Conservation (phyloP, 2,329 filamentous ascomycete genomes). For the Penicillium freii region DNA sequence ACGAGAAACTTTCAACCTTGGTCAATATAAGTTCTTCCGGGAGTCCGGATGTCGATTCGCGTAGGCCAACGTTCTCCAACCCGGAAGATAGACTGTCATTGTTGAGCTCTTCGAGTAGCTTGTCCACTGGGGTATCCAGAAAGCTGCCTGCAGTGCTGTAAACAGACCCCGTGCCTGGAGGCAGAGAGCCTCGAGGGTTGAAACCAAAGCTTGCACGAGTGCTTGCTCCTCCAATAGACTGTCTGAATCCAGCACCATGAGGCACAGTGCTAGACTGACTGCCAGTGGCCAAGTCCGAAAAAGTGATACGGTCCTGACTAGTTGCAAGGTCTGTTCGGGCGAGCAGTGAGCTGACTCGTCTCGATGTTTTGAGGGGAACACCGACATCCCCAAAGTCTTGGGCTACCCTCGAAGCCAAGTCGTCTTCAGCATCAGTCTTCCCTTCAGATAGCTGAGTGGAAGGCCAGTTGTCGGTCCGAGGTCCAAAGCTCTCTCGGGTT, state of each 20-base stretch:
- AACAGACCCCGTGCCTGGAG: conserved; percentile 48
- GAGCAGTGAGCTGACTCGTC: conserved; percentile 86
- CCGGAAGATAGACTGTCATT: conserved; percentile 63
- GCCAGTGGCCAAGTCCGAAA: conserved; percentile 65
- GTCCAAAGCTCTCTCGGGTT: conserved; percentile 74
- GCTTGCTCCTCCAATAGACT: conserved; percentile 70
- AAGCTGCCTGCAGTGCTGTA: conserved; percentile 58
- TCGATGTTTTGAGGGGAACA: conserved; percentile 59
- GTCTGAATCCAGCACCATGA: conserved; percentile 53
- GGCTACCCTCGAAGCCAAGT: conserved; percentile 68
- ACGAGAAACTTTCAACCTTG: conserved; percentile 68
- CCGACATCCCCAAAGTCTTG: conserved; percentile 60
- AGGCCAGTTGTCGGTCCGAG: conserved; percentile 39
- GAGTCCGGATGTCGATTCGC: conserved; percentile 70
- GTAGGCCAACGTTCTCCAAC: conserved; percentile 69
- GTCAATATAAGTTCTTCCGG: conserved; percentile 70
- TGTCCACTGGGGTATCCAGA: conserved; percentile 67
- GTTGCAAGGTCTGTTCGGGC: conserved; percentile 83
- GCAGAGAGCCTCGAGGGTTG: conserved; percentile 56
- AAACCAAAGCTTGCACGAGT: conserved; percentile 61
- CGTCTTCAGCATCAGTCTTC: conserved; percentile 49
- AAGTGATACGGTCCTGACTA: conserved; percentile 77
- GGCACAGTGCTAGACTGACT: conserved; percentile 35
- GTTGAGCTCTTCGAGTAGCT: conserved; percentile 66
- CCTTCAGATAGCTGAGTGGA: conserved; percentile 8